Evolutionary conservation across 2,329 filamentous ascomycete genomes (phyloP).

Genomic region (Aspergillus uvarum): DNA sequence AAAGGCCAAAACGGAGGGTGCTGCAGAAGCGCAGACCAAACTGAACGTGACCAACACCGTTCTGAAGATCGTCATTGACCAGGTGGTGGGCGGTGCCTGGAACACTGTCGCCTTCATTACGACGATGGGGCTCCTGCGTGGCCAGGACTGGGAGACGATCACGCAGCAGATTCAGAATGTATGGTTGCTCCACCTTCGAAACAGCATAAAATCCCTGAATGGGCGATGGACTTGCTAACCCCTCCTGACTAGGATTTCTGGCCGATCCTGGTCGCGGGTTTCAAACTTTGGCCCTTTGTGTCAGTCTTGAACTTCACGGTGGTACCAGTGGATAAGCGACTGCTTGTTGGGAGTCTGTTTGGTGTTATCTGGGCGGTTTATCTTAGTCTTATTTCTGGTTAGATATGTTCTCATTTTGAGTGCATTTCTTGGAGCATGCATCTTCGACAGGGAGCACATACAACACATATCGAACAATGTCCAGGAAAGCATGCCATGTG

Average conservation of each 20-base stretch:
- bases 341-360: constrained; percentile 38
- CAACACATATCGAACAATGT: no score
- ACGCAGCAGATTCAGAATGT: constrained; percentile 36
- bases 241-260: constrained; percentile 32
- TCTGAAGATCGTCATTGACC: constrained; percentile 60
- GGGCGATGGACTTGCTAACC: constrained; percentile 1
- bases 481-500: no score
- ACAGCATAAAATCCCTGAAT: background rate
- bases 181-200: constrained; percentile 9
- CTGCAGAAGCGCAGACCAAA: constrained; percentile 17
- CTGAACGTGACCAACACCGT: constrained; percentile 37
- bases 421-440: background rate
- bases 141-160: constrained; percentile 34
- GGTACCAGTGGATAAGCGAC: constrained; percentile 35
- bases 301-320: constrained; percentile 41
- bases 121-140: constrained; percentile 53
- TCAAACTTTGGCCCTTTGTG: constrained; percentile 44
- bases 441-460: background rate
- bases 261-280: constrained; percentile 38
- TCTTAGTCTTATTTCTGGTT: constrained; percentile 35
- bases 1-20: constrained; percentile 16
- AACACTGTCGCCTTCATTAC: constrained; percentile 59
- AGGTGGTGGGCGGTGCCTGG: constrained; percentile 56
- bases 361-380: constrained; percentile 43
- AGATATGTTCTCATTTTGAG: background rate